These are phyloP conservation scores for Xylariaceae sp. DNA, from an alignment of 2,329 filamentous ascomycete species.

Conservation along the genomic window DNA sequence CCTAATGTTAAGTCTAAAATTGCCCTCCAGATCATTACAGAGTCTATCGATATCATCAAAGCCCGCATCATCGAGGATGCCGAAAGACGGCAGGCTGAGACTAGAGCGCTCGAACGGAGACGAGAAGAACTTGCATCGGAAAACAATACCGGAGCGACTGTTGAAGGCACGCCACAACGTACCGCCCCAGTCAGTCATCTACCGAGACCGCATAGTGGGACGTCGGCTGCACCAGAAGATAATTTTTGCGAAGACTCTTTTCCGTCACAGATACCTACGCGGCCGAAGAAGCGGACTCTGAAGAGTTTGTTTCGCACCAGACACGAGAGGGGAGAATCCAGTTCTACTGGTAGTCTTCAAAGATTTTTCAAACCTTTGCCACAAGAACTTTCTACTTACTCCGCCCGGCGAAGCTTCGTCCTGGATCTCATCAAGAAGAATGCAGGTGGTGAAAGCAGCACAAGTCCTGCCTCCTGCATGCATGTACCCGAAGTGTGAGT, in stretches of 20 bases:
- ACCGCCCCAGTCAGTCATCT: not conserved
- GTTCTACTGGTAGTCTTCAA: conserved; percentile 28
- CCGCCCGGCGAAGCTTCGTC: conserved; percentile 21
- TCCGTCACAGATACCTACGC: conserved; percentile 15
- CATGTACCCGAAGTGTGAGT: conserved; percentile 25
- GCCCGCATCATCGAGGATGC: conserved; percentile 35
- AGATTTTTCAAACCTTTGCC: conserved; percentile 10
- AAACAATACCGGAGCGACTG: not conserved
- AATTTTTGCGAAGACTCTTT: not conserved
- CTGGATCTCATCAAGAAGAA: conserved; percentile 21
- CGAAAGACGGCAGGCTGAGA: conserved; percentile 25
- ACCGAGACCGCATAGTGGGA: not conserved
- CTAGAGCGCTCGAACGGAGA: conserved; percentile 20
- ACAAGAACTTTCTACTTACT: conserved; percentile 17
- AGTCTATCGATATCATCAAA: conserved; percentile 47
- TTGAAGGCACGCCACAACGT: not conserved
- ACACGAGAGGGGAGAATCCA: conserved; percentile 41
- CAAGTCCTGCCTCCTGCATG: conserved; percentile 9
- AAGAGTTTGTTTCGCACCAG: conserved; percentile 38
- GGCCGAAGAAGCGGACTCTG: conserved; percentile 34
- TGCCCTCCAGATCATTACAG: conserved; percentile 40
- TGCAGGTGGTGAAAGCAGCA: conserved; percentile 13
- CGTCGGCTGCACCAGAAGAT: not conserved
- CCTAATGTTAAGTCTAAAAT: conserved; percentile 40
- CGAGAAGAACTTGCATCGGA: conserved; percentile 22